Evolutionary conservation across 129 eudicot species (phyloP).

Genomic region (Smallanthus sonchifolius): DNA sequence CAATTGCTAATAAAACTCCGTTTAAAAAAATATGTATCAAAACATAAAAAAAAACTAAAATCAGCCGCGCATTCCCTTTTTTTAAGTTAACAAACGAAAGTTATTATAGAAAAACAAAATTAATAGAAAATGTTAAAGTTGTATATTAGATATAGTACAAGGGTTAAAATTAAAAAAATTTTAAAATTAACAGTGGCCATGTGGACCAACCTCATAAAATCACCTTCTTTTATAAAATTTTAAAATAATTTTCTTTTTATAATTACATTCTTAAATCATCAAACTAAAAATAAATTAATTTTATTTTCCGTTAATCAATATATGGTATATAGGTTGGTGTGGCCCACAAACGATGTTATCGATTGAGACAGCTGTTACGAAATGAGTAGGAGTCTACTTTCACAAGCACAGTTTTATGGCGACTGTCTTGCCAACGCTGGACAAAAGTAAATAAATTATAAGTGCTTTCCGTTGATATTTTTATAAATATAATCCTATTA

Average conservation of each 20-base stretch:
- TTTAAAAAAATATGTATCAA: too few species aligned
- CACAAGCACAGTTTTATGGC: constrained; percentile 41
- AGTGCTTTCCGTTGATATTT: constrained; percentile 1
- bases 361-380: constrained; percentile 32
- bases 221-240: too few species aligned
- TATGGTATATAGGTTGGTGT: neutral
- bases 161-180: too few species aligned
- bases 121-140: too few species aligned
- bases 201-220: too few species aligned
- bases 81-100: too few species aligned
- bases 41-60: too few species aligned
- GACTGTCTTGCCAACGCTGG: constrained; percentile 45
- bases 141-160: too few species aligned
- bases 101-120: too few species aligned
- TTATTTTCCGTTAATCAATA: neutral
- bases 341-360: constrained; percentile 11
- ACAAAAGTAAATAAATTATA: constrained; percentile 22
- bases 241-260: neutral
- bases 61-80: too few species aligned
- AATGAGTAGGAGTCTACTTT: constrained; percentile 52
- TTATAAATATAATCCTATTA: neutral
- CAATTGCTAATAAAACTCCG: too few species aligned
- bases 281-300: neutral
- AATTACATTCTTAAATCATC: neutral
- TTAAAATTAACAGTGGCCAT: too few species aligned